Percentiles rank a stretch among this genome's conserved stretches.
phyloP scores from a whole-genome alignment of 2,329 filamentous ascomycete species.

The Pseudogymnoascus sp. region DNA sequence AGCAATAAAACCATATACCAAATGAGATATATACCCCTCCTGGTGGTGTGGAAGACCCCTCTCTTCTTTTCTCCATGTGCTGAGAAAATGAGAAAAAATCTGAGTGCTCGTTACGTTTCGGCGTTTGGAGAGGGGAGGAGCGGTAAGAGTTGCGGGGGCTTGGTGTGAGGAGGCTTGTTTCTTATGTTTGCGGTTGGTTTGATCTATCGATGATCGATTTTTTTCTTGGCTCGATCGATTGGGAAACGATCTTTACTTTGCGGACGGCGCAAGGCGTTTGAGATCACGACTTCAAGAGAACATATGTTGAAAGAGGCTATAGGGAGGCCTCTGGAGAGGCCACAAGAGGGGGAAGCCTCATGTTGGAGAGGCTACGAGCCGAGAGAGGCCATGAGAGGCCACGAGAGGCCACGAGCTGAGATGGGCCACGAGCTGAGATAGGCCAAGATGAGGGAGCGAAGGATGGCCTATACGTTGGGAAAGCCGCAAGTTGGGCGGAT shows the following conservation, averaged over 20 bases:
- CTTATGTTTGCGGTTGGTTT: not conserved
- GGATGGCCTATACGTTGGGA: not conserved
- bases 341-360: not conserved
- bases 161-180: not conserved
- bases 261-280: not conserved
- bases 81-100: conserved; percentile 2
- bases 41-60: not conserved
- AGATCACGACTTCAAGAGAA: not conserved
- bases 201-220: not conserved
- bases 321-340: not conserved
- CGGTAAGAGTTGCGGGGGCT: not conserved
- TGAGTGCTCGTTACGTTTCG: not conserved
- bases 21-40: not conserved
- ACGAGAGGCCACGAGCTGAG: not conserved
- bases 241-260: not conserved
- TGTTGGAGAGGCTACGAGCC: not conserved
- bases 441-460: not conserved
- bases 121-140: not conserved
- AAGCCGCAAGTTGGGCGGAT: not conserved
- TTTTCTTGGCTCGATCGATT: not conserved
- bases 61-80: not conserved
- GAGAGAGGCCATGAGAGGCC: not conserved
- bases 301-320: not conserved
- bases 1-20: conserved; percentile 3
- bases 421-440: not conserved